phyloP scores from a whole-genome alignment of 1,284 basidiomycete species.

The Malassezia furfur region DNA sequence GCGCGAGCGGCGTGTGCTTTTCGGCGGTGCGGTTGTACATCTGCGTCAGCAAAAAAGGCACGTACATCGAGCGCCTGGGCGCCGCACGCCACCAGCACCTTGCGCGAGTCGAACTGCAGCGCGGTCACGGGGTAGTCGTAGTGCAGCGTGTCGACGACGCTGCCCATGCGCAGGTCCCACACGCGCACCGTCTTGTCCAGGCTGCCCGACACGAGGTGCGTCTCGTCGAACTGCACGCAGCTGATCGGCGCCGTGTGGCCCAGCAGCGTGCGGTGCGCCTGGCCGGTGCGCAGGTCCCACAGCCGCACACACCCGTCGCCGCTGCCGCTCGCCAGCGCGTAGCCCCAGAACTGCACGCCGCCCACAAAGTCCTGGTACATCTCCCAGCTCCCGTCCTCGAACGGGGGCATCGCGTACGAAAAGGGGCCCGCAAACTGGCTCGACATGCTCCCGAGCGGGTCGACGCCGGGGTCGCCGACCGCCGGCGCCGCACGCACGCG shows the following conservation, averaged over 20 bases:
- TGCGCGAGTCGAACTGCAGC: constrained; percentile 84
- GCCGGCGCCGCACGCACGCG: neutral
- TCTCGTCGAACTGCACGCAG: constrained; percentile 91
- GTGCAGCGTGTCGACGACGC: constrained; percentile 74
- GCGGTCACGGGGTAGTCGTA: constrained; percentile 85
- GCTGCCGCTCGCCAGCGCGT: constrained; percentile 88
- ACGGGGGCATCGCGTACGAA: constrained; percentile 66
- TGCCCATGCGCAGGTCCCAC: constrained; percentile 90
- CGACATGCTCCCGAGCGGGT: constrained; percentile 20
- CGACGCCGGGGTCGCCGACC: neutral
- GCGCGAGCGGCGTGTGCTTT: constrained; percentile 70
- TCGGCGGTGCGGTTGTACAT: constrained; percentile 90
- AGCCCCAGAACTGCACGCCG: constrained; percentile 96
- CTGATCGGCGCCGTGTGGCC: constrained; percentile 92
- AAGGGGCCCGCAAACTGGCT: constrained; percentile 53
- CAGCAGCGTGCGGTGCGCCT: constrained; percentile 81
- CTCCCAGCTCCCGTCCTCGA: constrained; percentile 78
- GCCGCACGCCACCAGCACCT: constrained; percentile 84
- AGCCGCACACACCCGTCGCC: constrained; percentile 93
- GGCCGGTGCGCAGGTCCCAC: constrained; percentile 99
- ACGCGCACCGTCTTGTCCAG: constrained; percentile 67
- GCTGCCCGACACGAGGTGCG: constrained; percentile 80
- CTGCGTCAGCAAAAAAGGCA: constrained; percentile 50
- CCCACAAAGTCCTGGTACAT: constrained; percentile 97
- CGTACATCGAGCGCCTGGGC: constrained; percentile 81